Evolutionary conservation across 768 basidiomycete species (phyloP).

Genomic region (Lactifluus echinatus): DNA sequence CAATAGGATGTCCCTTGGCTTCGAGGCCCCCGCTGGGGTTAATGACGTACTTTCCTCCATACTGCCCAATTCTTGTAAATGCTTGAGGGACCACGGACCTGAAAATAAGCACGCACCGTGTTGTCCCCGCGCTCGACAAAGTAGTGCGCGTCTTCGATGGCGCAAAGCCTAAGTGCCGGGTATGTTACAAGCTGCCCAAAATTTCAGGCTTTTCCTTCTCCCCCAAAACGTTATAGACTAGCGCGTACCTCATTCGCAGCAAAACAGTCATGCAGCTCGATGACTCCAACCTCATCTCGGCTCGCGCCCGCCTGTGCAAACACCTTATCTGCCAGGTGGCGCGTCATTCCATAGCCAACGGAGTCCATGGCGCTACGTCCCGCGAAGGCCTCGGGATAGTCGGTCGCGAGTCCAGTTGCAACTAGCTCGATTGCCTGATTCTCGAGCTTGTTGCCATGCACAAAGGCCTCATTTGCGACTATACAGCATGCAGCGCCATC

Average conservation of each 20-base stretch:
- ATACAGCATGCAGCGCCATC: constrained; percentile 73
- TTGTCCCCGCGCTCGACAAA: constrained; percentile 71
- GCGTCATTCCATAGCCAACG: constrained; percentile 74
- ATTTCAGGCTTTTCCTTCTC: not conserved
- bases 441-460: constrained; percentile 59
- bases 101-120: constrained; percentile 42
- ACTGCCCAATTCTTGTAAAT: constrained; percentile 34
- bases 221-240: not conserved
- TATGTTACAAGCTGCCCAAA: constrained; percentile 62
- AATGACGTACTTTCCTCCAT: constrained; percentile 77
- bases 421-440: constrained; percentile 86
- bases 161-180: constrained; percentile 68
- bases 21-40: constrained; percentile 83
- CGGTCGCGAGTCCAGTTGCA: constrained; percentile 56
- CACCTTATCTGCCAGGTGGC: constrained; percentile 55
- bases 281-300: constrained; percentile 68
- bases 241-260: constrained; percentile 61
- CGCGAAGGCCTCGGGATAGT: constrained; percentile 56
- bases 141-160: constrained; percentile 57
- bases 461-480: constrained; percentile 72
- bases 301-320: constrained; percentile 62
- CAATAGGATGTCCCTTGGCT: constrained; percentile 83
- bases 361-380: constrained; percentile 67
- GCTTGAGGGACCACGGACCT: not conserved
- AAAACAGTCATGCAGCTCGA: constrained; percentile 86